Evolutionary conservation across 202 grass and related monocot genomes (phyloP).

Genomic region (Eragrostis tef): DNA sequence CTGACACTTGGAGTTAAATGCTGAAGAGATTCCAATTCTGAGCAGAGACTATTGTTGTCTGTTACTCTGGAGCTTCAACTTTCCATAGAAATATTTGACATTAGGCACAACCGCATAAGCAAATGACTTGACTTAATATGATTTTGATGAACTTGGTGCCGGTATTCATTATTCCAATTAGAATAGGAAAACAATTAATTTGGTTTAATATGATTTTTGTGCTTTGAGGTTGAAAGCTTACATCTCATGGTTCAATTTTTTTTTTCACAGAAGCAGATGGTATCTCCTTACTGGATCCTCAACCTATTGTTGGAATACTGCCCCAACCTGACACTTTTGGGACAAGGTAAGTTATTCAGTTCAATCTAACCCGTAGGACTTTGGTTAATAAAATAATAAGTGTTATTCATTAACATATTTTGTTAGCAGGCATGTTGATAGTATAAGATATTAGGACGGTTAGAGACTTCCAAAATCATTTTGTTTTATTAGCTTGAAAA

Average conservation of each 20-base stretch:
- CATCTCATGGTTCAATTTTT: conserved; percentile 30
- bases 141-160: conserved; percentile 5
- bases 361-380: conserved; percentile 28
- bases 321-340: conserved; percentile 74
- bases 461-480: conserved; percentile 5
- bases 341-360: conserved; percentile 62
- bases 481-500: conserved; percentile 24
- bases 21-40: conserved; percentile 16
- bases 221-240: conserved; percentile 30
- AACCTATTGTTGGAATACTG: conserved; percentile 91
- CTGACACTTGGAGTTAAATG: conserved; percentile 25
- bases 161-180: conserved; percentile 6
- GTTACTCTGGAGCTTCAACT: background rate
- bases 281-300: conserved; percentile 65
- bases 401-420: background rate
- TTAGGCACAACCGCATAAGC: conserved; percentile 8
- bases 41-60: conserved; percentile 24
- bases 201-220: background rate
- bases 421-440: background rate
- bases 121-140: conserved; percentile 32
- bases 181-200: background rate
- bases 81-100: conserved; percentile 32
- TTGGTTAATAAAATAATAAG: conserved; percentile 22
- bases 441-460: conserved; percentile 30
- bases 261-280: conserved; percentile 58